These are phyloP conservation scores for Wickerhamomyces ciferrii DNA, from an alignment of 805 yeast species.

Conservation along the genomic window DNA sequence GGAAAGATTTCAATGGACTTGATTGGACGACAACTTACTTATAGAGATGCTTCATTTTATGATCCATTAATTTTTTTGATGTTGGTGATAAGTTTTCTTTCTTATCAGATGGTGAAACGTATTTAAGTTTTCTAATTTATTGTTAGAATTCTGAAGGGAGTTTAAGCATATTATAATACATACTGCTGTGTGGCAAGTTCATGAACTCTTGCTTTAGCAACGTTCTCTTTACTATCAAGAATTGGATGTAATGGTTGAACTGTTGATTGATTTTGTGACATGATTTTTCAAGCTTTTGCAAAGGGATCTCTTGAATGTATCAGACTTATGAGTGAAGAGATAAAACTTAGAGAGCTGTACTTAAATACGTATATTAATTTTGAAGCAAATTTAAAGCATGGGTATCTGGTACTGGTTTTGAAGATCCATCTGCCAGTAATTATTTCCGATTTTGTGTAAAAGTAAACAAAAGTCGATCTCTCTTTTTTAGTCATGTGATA, in stretches of 20 bases:
- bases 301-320: no score
- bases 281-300: background rate
- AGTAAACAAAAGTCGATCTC: constrained; percentile 1
- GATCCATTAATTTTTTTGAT: constrained; percentile 22
- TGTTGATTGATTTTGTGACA: constrained; percentile 12
- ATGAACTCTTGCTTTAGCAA: constrained; percentile 22
- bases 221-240: constrained; percentile 21
- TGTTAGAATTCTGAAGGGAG: constrained; percentile 3
- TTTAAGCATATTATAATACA: constrained; percentile 2
- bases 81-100: constrained; percentile 24
- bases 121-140: constrained; percentile 18
- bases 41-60: constrained; percentile 20
- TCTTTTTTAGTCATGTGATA: background rate
- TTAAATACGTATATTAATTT: background rate
- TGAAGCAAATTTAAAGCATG: no score
- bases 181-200: constrained; percentile 22
- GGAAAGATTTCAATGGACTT: constrained; percentile 1
- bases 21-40: no score
- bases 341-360: no score
- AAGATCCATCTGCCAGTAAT: background rate
- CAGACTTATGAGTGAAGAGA: no score
- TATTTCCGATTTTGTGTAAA: constrained; percentile 3
- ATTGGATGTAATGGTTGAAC: constrained; percentile 24
- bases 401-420: no score
- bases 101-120: constrained; percentile 24